Base-by-base conservation (phyloP, 2,329 filamentous ascomycete genomes). In the Scedosporium dehoogii region DNA sequence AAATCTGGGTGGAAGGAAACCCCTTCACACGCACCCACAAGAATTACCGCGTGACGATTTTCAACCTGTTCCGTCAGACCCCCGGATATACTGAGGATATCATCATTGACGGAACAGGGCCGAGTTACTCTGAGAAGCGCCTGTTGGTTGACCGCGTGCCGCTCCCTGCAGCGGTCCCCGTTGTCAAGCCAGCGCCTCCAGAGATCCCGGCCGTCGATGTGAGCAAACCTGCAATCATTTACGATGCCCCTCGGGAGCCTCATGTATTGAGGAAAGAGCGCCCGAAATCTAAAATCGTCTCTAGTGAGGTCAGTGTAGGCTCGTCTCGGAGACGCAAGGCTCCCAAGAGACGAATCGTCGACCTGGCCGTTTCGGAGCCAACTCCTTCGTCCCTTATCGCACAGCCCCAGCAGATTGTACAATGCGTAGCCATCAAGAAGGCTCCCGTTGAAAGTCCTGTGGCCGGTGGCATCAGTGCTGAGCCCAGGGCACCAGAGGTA, bases 1-100 rank as follows among this genome's bases (percentile, higher is more conserved):
- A 97, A 73, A 87, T 99, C 38, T 99, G 92, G 82, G 89, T 99
- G 16, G 85, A 89, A 65, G 91, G 91, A 23, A 99, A 99, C 69
- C 91, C 92, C 0, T 97, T 97, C 69, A 90, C 89, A 53, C 91
- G 90, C 68, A 92, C 91, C 1, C 91, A 97, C 71, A 82, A 87
- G 64, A 86, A 89, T 68, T 96, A 96, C 72, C 86, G 94, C 58
- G 81, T 96, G 66, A 90, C 87, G 21, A 96, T 97, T 65, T 97
- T 99, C 85, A 99, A 97, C 69, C 81, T 97, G 2, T 99, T 99
- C 80, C 86, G 94, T 66, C 87, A 85, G 64, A 92, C 91, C 0
- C 91, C 93, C 10, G 94, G 94, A 4, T 96, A 94, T 70, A 89
- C 87, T 0, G 90, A 96, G 67, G 94, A 99, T 70, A 86, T 97